A percentile compares a stretch with the other conserved stretches of the same genome.
These are phyloP conservation scores for Cladophialophora yegresii DNA, from an alignment of 2,329 filamentous ascomycete genomes.

Conservation along the genomic window DNA sequence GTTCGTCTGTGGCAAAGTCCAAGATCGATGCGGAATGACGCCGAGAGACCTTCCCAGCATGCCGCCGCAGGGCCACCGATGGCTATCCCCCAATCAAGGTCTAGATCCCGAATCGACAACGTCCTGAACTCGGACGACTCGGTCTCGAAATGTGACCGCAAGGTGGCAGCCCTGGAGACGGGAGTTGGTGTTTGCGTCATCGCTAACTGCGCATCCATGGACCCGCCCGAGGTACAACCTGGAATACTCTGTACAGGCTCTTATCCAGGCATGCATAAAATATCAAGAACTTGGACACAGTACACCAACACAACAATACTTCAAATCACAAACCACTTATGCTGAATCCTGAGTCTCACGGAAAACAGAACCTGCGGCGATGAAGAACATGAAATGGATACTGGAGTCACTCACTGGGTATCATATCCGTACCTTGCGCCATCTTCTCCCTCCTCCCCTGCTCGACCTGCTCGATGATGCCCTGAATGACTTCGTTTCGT, in stretches of 20 bases:
- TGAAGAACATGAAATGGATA: background rate
- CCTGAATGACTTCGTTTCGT: constrained; percentile 24
- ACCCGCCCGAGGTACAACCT: background rate
- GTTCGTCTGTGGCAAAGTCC: constrained; percentile 1
- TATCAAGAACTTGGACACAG: background rate
- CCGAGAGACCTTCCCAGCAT: background rate
- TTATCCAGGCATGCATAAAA: background rate
- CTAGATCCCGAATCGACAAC: background rate
- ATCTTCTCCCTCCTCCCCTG: constrained; percentile 20
- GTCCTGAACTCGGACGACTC: background rate
- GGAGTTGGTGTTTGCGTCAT: background rate
- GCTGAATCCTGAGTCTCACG: background rate
- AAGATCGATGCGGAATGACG: constrained; percentile 13
- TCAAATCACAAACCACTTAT: background rate
- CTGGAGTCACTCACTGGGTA: background rate
- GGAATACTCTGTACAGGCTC: background rate
- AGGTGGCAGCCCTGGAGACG: too few relatives aligned
- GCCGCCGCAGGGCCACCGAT: too few relatives aligned
- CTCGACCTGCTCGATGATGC: constrained; percentile 22
- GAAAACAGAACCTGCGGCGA: background rate
- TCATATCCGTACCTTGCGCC: constrained; percentile 10
- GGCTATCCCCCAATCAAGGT: background rate
- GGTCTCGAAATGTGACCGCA: constrained; percentile 4
- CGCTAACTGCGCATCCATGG: background rate
- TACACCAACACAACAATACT: background rate